phyloP scores from a whole-genome alignment of 148 eudicot species.

The Rhododendron simsii region DNA sequence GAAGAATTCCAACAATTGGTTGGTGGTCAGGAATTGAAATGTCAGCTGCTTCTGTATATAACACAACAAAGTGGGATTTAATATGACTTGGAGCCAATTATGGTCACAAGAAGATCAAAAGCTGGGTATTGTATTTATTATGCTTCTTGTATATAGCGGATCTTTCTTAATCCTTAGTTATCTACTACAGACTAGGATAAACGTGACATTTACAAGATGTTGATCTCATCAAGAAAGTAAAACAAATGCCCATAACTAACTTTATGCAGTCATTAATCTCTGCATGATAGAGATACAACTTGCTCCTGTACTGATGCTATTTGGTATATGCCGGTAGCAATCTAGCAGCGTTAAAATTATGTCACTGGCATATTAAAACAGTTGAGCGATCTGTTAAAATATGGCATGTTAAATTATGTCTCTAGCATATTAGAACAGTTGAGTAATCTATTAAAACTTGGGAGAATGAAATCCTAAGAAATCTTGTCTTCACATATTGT shows the following conservation, averaged over 20 bases:
- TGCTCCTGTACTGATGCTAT: background rate
- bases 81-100: constrained; percentile 1
- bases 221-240: background rate
- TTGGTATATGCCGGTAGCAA: background rate
- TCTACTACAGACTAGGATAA: background rate
- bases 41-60: constrained; percentile 47
- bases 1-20: constrained; percentile 59
- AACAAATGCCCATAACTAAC: background rate
- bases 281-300: background rate
- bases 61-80: background rate
- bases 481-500: background rate
- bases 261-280: background rate
- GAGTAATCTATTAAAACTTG: background rate
- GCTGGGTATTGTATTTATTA: background rate
- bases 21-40: constrained; percentile 37
- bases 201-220: background rate
- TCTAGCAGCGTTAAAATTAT: background rate
- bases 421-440: background rate
- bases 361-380: background rate
- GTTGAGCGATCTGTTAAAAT: background rate
- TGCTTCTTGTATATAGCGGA: background rate
- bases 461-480: background rate
- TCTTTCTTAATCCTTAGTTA: background rate
- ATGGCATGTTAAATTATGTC: background rate
- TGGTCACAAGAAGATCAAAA: background rate